Evolutionary conservation across 805 yeast species (phyloP), one percentile per base, ranked within the genome.

Genomic region (Pichia rugopelliculosa): DNA sequence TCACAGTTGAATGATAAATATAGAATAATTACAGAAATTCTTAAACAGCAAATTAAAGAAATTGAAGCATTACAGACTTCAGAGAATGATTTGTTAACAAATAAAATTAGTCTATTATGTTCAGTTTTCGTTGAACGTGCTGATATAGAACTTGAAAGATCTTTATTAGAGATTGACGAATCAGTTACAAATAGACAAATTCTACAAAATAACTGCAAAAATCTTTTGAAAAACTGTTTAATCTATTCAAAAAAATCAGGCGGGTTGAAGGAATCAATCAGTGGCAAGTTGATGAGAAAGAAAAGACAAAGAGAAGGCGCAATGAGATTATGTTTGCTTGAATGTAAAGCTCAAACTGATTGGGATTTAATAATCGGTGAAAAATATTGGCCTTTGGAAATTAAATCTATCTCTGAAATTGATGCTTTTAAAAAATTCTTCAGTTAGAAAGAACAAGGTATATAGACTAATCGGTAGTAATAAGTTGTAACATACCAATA

Each of bases 131-230:
- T 76, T n/a, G 77, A 75, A 27, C 62, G 82, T 42, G 71, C 78
- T 1, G 82, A 77, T 55, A 66, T 76, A 4, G 81, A 76, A 46
- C 55, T 74, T 12, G 80, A 75, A 56, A 62, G 81, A 47, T 62
- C 72, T n/a, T 68, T 65, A 40, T 27, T 74, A 4, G 43, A 56
- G 0, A 50, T 46, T 23, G 65, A 62, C 10, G 58, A 62, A 22
- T 69, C 75, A 0, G 48, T 50, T 2, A 63, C 64, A 15, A 65
- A 66, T 53, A 49, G 50, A 18, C 52, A 48, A 3, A 55, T 72
- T 0, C 58, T 77, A 18, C 47, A 63, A 7, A 58, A 61, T 12
- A 77, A 77, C 48, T 59, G 70, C 40, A 69, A 62, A 38, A 71
- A 67, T 3, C 63, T 76, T 33, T 59, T 75, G 34, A 75, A 72